Base-by-base conservation (phyloP, 768 basidiomycete species). In the Auriculariales sp. region DNA sequence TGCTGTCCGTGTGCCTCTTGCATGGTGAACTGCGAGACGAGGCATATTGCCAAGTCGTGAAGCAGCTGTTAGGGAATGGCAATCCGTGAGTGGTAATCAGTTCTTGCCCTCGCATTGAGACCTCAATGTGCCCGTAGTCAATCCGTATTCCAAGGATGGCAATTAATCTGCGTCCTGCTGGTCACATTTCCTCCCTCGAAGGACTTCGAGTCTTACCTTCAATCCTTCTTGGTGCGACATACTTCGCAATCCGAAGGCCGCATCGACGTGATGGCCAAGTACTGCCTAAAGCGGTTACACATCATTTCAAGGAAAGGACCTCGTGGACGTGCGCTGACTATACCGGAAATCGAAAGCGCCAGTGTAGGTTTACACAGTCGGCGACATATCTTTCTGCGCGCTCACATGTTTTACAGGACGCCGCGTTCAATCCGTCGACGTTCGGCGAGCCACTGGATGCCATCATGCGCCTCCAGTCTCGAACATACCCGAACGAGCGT, bases 161-260 rank as follows among this genome's bases (percentile, higher is more conserved):
- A 95, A 59, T 68, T 95, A 45, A 67, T 94, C 36, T 94, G 89
- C 60, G 90, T 97, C 2, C 70, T 92, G 25, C 70, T 92, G n/a
- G 77, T 87, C 49, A 85, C 89, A 2, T 97, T 97, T 62, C 87
- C 88, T 3, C 92, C 93, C 1, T 92, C 89, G 9, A 91, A 90
- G 66, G 83, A 91, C 61, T 92, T 94, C 57, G 90, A 92, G 60
- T 72, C 79, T 1, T 89, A 89, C 62, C 72, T 94, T 9, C 76
- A 74, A 27, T 70, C 73, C n/a, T 94, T 91, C 65, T 77, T 94
- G 36, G 74, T 80, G 53, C 75, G 78, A 45, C 78, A 81, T 49
- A 79, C 75, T 5, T 66, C 68, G 1, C 73, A 81, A 22, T 73
- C 76, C 17, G 82, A 86, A 61, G 83, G 85, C 17, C 72, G 89